Conservation (phyloP, 2,329 filamentous ascomycete genomes). For the Colletotrichum shisoi region DNA sequence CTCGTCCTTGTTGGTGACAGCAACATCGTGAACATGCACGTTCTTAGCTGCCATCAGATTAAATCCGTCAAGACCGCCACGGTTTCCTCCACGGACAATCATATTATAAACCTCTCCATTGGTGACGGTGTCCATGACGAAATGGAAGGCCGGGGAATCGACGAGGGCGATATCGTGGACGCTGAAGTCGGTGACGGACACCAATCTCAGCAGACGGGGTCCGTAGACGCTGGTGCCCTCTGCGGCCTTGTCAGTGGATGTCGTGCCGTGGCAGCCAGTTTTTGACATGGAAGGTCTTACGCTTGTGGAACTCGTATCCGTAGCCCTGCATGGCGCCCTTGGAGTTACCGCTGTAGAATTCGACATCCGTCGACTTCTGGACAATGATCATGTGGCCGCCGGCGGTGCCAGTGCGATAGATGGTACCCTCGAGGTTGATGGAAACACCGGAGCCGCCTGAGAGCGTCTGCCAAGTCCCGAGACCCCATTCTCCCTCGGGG, state of each 20-base stretch:
- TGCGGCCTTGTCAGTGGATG: constrained; percentile 7
- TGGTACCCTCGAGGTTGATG: constrained; percentile 56
- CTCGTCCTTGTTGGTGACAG: constrained; percentile 70
- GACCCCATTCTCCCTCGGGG: constrained; percentile 56
- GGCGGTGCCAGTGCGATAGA: constrained; percentile 43
- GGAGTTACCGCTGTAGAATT: constrained; percentile 53
- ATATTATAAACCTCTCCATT: constrained; percentile 64
- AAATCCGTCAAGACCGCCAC: constrained; percentile 64
- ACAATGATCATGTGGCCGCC: constrained; percentile 39
- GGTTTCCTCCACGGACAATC: constrained; percentile 59
- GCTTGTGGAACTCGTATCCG: constrained; percentile 55
- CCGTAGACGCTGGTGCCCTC: constrained; percentile 40
- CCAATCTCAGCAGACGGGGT: constrained; percentile 55
- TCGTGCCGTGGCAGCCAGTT: no score
- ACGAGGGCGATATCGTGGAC: constrained; percentile 59
- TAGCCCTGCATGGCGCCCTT: constrained; percentile 59
- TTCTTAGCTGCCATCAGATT: constrained; percentile 61
- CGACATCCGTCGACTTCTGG: constrained; percentile 51
- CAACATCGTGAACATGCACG: constrained; percentile 66
- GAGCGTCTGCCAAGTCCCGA: constrained; percentile 57
- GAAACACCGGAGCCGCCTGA: constrained; percentile 56
- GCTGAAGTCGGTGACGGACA: constrained; percentile 55
- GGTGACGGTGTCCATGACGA: constrained; percentile 56
- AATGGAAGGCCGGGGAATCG: constrained; percentile 59
- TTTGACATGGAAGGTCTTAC: constrained; percentile 16